Percentiles rank a stretch among this genome's conserved stretches.
These are phyloP conservation scores for Malus hybrid DNA, from an alignment of 331 rosid species.

Conservation along the genomic window DNA sequence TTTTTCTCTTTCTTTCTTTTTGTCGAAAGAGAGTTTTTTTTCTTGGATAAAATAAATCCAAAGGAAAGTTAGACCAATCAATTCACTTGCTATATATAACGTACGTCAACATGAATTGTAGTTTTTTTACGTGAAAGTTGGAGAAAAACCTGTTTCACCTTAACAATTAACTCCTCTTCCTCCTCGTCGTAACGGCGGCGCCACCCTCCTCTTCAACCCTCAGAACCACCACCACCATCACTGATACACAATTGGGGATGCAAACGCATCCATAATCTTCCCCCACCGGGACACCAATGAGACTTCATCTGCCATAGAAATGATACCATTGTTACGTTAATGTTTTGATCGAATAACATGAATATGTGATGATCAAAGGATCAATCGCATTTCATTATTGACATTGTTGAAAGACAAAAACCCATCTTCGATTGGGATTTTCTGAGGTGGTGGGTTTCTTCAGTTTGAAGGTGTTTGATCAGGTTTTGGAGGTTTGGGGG, in stretches of 20 bases:
- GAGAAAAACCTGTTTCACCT: conserved; percentile 45
- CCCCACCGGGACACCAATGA: not conserved
- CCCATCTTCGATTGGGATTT: not conserved
- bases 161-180: conserved; percentile 11
- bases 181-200: conserved; percentile 23
- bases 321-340: not conserved
- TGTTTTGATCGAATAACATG: not conserved
- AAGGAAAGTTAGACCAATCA: conserved; percentile 21
- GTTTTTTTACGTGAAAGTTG: conserved; percentile 2
- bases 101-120: not conserved
- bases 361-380: not conserved
- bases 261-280: not conserved
- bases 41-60: not conserved
- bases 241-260: not conserved
- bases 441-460: not conserved
- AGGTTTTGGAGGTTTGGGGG: not conserved
- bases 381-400: not conserved
- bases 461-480: not conserved
- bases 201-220: conserved; percentile 5
- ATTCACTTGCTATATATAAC: conserved; percentile 31
- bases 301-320: not conserved
- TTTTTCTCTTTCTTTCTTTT: too few species aligned
- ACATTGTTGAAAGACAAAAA: not conserved
- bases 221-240: not conserved
- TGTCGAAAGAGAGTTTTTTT: not conserved